Evolutionary conservation across 208 protist genomes (phyloP).

Genomic region (Acanthamoeba castellanii): DNA sequence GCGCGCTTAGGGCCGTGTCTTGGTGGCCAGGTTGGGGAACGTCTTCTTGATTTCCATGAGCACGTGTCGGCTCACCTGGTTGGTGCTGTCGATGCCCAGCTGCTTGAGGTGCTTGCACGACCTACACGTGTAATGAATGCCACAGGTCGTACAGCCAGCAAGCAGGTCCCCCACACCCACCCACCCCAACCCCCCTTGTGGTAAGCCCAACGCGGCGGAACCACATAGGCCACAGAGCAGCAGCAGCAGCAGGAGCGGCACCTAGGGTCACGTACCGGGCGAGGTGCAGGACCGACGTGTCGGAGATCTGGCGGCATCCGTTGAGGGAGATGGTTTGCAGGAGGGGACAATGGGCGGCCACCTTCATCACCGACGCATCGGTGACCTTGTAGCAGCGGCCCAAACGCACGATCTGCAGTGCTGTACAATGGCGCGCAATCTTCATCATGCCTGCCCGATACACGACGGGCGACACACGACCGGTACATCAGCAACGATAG

Average conservation of each 20-base stretch:
- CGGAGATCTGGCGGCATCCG: neutral
- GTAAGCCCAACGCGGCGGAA: too few species aligned
- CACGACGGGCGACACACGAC: neutral
- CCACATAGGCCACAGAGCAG: too few species aligned
- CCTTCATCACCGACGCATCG: slow-evolving; percentile 15
- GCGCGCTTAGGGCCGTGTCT: neutral
- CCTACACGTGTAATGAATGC: neutral
- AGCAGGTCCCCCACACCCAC: too few species aligned
- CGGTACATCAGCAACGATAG: neutral
- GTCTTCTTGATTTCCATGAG: slow-evolving; percentile 17
- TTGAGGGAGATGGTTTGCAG: slow-evolving; percentile 1
- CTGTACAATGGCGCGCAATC: neutral
- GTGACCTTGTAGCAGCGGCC: slow-evolving; percentile 18
- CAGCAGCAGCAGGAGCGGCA: neutral
- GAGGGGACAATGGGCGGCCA: neutral
- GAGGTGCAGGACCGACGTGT: neutral
- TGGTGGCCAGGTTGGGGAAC: neutral
- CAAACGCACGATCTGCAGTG: neutral
- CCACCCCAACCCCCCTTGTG: too few species aligned
- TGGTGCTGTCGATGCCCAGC: neutral
- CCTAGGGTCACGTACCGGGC: neutral
- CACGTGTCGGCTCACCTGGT: slow-evolving; percentile 3
- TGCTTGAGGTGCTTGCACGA: slow-evolving; percentile 23
- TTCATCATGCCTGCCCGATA: neutral
- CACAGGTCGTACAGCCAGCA: neutral